A percentile compares a stretch with the other conserved stretches of the same genome.
phyloP scores from a whole-genome alignment of 2,329 filamentous ascomycete genomes.

The Aureobasidium namibiae region DNA sequence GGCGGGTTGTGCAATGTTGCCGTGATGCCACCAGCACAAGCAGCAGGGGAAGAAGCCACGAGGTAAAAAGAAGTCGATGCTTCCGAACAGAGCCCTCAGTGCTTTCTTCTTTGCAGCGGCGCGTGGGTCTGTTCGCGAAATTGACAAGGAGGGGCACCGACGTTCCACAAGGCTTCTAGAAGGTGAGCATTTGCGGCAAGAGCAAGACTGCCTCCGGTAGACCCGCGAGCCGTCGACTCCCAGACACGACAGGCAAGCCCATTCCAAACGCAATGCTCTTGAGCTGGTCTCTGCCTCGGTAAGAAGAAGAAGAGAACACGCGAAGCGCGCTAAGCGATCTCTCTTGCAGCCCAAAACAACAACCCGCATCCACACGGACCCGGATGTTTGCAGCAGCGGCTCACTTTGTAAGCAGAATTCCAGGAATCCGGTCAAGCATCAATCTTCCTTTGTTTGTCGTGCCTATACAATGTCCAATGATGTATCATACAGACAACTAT shows the following conservation, averaged over 20 bases:
- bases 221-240: not conserved
- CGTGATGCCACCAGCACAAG: not conserved
- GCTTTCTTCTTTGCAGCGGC: not conserved
- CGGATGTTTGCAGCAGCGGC: not conserved
- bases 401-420: not conserved
- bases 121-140: not conserved
- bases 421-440: not conserved
- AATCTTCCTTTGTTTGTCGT: not conserved
- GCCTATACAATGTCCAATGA: not conserved
- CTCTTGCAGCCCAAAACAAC: slow-evolving; percentile 2
- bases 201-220: not conserved
- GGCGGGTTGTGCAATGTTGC: not conserved
- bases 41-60: not conserved
- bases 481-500: not conserved
- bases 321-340: not conserved
- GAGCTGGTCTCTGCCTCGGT: not conserved
- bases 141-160: slow-evolving; percentile 1
- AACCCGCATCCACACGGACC: not conserved
- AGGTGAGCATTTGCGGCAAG: not conserved
- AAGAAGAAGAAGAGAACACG: not conserved
- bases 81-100: not conserved
- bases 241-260: not conserved
- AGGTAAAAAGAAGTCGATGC: not conserved
- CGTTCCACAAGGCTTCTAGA: slow-evolving; percentile 7
- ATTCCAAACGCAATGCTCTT: not conserved